Conservation (phyloP, 2,329 filamentous ascomycete species). For the Colletotrichum eleusines region DNA sequence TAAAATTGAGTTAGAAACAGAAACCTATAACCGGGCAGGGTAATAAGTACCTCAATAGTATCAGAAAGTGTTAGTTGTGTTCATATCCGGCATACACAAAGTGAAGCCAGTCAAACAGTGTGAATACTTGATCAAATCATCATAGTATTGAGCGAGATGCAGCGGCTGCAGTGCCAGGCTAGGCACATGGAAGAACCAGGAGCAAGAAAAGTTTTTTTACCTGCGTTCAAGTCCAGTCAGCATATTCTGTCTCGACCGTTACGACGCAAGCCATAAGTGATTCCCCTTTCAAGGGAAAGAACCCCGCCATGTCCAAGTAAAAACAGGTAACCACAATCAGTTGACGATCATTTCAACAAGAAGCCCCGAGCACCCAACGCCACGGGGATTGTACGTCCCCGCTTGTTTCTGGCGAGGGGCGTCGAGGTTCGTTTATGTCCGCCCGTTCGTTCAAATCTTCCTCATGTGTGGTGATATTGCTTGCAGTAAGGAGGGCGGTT, state of each 20-base stretch:
- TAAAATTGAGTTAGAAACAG: not conserved
- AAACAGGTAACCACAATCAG: conserved; percentile 61
- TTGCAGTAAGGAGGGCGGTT: conserved; percentile 42
- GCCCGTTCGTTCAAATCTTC: conserved; percentile 78
- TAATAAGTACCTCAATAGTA: conserved; percentile 58
- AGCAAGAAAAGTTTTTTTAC: conserved; percentile 44
- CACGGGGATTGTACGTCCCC: conserved; percentile 73
- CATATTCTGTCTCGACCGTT: conserved; percentile 5
- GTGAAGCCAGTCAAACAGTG: conserved; percentile 67
- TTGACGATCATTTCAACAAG: conserved; percentile 75
- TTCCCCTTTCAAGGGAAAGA: not conserved
- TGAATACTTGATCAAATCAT: conserved; percentile 68
- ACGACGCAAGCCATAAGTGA: conserved; percentile 16
- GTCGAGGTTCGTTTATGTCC: conserved; percentile 72
- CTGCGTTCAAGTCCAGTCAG: conserved; percentile 42
- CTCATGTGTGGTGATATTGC: conserved; percentile 58
- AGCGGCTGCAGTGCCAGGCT: conserved; percentile 2
- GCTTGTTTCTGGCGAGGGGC: conserved; percentile 63
- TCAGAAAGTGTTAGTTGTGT: conserved; percentile 67
- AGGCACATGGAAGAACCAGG: conserved; percentile 28
- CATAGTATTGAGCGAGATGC: conserved; percentile 50
- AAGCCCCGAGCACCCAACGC: conserved; percentile 63
- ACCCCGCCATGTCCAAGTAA: not conserved
- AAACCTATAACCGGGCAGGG: not conserved
- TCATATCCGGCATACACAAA: conserved; percentile 61